Base-by-base conservation (phyloP, 2,329 filamentous ascomycete genomes). In the Sclerotinia minor region DNA sequence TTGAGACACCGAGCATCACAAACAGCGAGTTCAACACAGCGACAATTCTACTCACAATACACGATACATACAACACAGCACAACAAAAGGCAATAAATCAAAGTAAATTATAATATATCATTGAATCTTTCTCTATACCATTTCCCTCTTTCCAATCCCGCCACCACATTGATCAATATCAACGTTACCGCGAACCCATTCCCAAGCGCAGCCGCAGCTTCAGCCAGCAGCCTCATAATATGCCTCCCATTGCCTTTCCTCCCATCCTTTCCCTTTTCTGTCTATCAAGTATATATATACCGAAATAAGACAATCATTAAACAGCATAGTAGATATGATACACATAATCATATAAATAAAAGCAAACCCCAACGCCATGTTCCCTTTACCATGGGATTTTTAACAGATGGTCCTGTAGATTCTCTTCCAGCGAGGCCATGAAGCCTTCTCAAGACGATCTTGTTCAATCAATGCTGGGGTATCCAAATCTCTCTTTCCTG, bases 341-440 rank as follows among this genome's bases (percentile, higher is more conserved):
- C 26, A 49, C 19, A 24, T 35, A 29, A 50, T 26, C 58, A 61
- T 61, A 38, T 38, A 24, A 64, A 41, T 29, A 38, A 52, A 7
- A 21, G 35, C 32, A 38, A 13, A 26, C 47, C 61, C 9, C 29
- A 54, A 64, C 45, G 49, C 45, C 61, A 4, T n/a, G 15, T 19
- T 53, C 38, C 61, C n/a, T 17, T 52, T 21, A 26, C 32, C 29
- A 13, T 50, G n/a, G n/a, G 21, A 21, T 13, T 29, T 26, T 35
- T 64, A 67, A 41, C 65, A 67, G n/a, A 67, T 3, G 5, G 50
- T 55, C 65, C 55, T 67, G 17, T 64, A 67, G 35, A 64, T n/a
- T 32, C 69, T 71, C 71, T 76, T 76, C 73, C 74, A 76, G 26
- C 44, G 65, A 13, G 75, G 74, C 69, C 71, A 58, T 8, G 57